Evolutionary conservation across 164 flowering plant genomes (phyloP), one percentile per base, ranked within the genome.

Genomic region (Houttuynia cordata): DNA sequence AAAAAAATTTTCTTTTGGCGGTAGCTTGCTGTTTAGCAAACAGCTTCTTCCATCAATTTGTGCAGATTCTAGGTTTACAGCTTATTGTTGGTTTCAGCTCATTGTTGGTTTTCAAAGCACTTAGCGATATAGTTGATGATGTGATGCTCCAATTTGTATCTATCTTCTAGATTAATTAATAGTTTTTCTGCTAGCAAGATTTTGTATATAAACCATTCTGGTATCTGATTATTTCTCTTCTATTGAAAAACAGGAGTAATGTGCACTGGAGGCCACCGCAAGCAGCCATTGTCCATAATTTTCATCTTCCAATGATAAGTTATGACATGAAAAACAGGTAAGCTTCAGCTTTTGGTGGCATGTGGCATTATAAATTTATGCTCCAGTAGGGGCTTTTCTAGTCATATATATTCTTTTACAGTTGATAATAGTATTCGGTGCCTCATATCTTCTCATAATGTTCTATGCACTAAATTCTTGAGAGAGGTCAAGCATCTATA

Each of bases 281-380:
- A 68, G 91, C 97, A 37, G 85, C 95, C n/a, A 63, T 86, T 0
- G 68, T 82, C 49, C 82, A 82, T 10, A 79, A 75, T 72, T 76
- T 80, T 57, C 95, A 91, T 76, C 93, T 87, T 53, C 97, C 97
- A 47, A 90, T 87, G 92, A 92, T 88, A 24, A 91, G 93, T 72
- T 66, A 69, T 61, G 97, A 91, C 73, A 81, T 79, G 20, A 84
- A 91, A 66, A 84, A 91, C 65, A 78, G 93, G 97, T 87, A 64
- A 66, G 56, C 30, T 7, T 8, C 0, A 12, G 56, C 23, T 53
- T n/a, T 24, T 13, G 10, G 37, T 56, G 21, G 41, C 21, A 4
- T 5, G 3, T 25, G 21, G 25, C 3, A 41, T 5, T 53, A 45
- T 10, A 17, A 10, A 14, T 12, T 45, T 8, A 45, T 45, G 49